These are phyloP conservation scores for Fonsecaea nubica DNA, from an alignment of 2,329 filamentous ascomycete species.

Conservation along the genomic window DNA sequence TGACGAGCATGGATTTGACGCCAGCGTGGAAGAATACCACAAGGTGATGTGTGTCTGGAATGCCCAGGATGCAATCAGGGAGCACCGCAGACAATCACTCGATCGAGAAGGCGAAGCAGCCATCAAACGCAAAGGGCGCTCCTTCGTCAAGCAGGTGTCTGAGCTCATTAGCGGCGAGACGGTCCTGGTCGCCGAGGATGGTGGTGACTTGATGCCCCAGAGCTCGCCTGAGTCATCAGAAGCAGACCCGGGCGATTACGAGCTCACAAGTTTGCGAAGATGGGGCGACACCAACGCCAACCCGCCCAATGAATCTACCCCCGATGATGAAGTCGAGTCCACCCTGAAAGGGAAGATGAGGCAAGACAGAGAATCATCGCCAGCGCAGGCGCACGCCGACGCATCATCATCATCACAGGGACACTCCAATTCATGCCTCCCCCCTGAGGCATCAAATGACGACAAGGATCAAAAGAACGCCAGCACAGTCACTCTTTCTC, in stretches of 20 bases:
- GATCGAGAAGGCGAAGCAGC: constrained; percentile 8
- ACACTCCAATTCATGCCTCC: not conserved
- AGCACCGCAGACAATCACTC: constrained; percentile 15
- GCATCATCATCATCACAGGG: not conserved
- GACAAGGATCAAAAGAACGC: not conserved
- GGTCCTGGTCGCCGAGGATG: not conserved
- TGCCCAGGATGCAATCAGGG: constrained; percentile 12
- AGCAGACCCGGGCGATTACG: not conserved
- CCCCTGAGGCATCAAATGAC: not conserved
- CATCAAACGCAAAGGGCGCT: not conserved
- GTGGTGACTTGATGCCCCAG: not conserved
- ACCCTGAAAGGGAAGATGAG: constrained; percentile 5
- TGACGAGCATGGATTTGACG: constrained; percentile 28
- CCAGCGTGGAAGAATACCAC: constrained; percentile 23
- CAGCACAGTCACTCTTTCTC: not conserved
- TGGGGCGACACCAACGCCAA: not conserved
- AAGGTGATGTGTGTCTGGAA: constrained; percentile 25
- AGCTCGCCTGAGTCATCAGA: not conserved
- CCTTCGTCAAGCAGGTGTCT: not conserved
- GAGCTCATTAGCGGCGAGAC: not conserved
- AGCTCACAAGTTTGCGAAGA: not conserved
- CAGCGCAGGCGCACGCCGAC: not conserved
- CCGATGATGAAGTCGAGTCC: not conserved
- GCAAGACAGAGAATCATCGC: not conserved
- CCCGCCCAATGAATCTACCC: not conserved